A percentile compares a stretch with the other conserved stretches of the same genome.
Conservation (phyloP, 257 asterid species). For the Lycium barbarum region DNA sequence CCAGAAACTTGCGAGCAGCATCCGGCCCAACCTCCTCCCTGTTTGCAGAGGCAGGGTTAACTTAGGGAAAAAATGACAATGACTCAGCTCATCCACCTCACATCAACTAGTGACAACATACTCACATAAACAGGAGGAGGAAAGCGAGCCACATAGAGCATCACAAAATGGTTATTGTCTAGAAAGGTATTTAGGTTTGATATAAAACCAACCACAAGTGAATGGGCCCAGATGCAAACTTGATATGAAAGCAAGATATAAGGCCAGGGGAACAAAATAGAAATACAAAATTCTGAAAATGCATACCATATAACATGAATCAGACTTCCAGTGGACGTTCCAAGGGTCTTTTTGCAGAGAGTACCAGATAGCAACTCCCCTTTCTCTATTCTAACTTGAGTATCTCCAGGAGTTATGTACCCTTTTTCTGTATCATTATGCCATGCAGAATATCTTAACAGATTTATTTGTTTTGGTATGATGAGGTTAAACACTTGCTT, state of each 20-base stretch:
- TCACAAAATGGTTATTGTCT: background rate
- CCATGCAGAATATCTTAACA: slow-evolving; percentile 90
- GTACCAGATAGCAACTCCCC: slow-evolving; percentile 97
- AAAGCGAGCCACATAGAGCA: background rate
- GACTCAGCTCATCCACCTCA: background rate
- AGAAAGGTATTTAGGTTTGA: background rate
- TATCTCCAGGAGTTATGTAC: slow-evolving; percentile 94
- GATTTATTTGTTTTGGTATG: slow-evolving; percentile 94
- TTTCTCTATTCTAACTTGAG: slow-evolving; percentile 92
- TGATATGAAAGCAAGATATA: background rate
- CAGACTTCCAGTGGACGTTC: slow-evolving; percentile 96
- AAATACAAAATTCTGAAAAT: background rate
- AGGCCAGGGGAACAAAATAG: background rate
- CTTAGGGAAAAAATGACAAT: background rate
- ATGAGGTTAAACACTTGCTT: slow-evolving; percentile 95
- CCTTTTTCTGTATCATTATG: slow-evolving; percentile 89
- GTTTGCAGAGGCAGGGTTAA: slow-evolving; percentile 34
- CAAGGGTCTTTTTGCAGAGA: slow-evolving; percentile 96
- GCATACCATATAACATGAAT: slow-evolving; percentile 95
- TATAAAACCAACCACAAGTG: background rate
- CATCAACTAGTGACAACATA: background rate
- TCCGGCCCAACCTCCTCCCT: slow-evolving; percentile 99
- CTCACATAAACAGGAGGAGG: background rate
- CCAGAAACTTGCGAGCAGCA: slow-evolving; percentile 98
- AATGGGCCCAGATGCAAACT: background rate